These are phyloP conservation scores for Chaetomidium leptoderma DNA, from an alignment of 495 filamentous ascomycete species.

Conservation along the genomic window DNA sequence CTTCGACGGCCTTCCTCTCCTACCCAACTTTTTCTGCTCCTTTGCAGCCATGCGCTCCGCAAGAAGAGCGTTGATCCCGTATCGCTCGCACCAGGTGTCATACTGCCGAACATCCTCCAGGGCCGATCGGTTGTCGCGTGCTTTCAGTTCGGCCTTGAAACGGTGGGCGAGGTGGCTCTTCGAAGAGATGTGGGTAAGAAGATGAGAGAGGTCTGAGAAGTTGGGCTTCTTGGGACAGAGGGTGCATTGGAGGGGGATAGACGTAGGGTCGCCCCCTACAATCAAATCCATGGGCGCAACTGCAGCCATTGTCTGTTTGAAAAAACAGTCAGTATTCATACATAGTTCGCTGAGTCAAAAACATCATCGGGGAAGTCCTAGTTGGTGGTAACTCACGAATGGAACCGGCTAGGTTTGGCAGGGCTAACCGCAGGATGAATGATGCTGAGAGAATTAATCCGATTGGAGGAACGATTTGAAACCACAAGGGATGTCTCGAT, in stretches of 20 bases:
- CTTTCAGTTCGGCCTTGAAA: conserved; percentile 66
- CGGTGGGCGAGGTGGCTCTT: conserved; percentile 76
- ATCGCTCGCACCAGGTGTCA: conserved; percentile 63
- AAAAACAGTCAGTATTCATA: conserved; percentile 14
- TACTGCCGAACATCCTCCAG: conserved; percentile 53
- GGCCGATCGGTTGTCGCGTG: conserved; percentile 52
- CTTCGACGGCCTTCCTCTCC: conserved; percentile 19
- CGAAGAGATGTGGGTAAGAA: conserved; percentile 81
- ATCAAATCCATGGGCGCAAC: conserved; percentile 32
- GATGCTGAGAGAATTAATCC: neutral
- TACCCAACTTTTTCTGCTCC: conserved; percentile 54
- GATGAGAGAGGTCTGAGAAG: conserved; percentile 84
- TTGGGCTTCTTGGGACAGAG: conserved; percentile 70
- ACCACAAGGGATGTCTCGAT: neutral
- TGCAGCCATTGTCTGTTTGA: conserved; percentile 33
- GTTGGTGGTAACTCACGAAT: conserved; percentile 23
- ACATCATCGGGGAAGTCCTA: too few species aligned
- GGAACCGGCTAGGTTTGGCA: neutral
- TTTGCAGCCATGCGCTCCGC: conserved; percentile 67
- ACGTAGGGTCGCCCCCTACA: conserved; percentile 13
- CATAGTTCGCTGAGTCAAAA: neutral
- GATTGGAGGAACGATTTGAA: neutral
- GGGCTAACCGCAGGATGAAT: conserved; percentile 22
- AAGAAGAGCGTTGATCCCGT: conserved; percentile 62
- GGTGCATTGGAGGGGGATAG: conserved; percentile 66